Base-by-base conservation (phyloP, 768 basidiomycete species). In the Mycena olivaceomarginata region DNA sequence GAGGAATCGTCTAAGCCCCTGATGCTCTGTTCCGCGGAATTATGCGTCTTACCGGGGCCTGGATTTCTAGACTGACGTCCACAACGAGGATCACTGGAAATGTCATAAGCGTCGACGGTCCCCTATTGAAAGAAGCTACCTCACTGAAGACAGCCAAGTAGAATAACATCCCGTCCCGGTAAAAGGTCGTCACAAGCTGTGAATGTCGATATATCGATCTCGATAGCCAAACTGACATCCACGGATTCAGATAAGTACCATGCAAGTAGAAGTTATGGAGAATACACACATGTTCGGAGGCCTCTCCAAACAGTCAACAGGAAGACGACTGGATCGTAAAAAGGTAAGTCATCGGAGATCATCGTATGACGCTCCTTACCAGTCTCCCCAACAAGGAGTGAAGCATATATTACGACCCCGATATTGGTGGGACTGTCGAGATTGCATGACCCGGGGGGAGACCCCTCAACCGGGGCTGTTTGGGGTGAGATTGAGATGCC, bases 271-370 rank as follows among this genome's bases (percentile, higher is more conserved):
- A 65, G 37, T 16, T 39, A 37, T 7, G 3, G 41, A 11, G 9
- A 20, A 31, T n/a, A 41, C 73, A 12, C 67, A 74, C 73, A 74
- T n/a, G 73, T 74, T 40, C n/a, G 57, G 37, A 74, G 12, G 9
- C 66, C 73, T 46, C 43, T 74, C 73, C 73, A 74, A 51, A 43
- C 31, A 39, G 73, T 74, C 7, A 74, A 43, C 67, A 74, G 73
- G 22, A 74, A 20, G 57, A 74, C 20, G 25, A 74, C 73, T 74
- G 59, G 45, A 63, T 41, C n/a, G 45, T 1, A 45, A 31, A 39
- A 20, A 8, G 15, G 25, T 59, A 39, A 59, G 67, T 39, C 39
- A 7, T 59, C 31, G 45, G 56, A 69, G 51, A 45, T 43, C 40
- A 69, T 69, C 46, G 13, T 20, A n/a, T 7, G 45, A 39, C 16